phyloP scores from a whole-genome alignment of 164 flowering plant species.

The Akebia trifoliata region DNA sequence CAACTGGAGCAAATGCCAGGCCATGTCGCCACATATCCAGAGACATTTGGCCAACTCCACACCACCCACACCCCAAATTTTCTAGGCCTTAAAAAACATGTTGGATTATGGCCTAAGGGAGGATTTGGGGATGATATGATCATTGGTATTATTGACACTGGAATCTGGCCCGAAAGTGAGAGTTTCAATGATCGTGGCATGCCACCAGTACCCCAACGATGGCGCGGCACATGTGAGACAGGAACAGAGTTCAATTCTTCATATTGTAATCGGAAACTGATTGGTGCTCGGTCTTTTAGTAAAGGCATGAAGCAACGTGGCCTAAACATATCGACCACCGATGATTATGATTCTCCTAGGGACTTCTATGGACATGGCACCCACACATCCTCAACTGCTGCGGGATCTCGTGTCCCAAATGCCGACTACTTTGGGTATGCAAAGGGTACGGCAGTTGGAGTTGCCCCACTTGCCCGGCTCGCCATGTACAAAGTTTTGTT shows the following conservation, averaged over 20 bases:
- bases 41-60: constrained; percentile 5
- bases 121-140: constrained; percentile 16
- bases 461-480: constrained; percentile 8
- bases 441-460: constrained; percentile 8
- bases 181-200: constrained; percentile 13
- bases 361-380: constrained; percentile 11
- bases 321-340: neutral
- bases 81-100: constrained; percentile 6
- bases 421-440: constrained; percentile 4
- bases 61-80: constrained; percentile 18
- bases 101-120: constrained; percentile 13
- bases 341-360: constrained; percentile 16
- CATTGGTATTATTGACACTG: constrained; percentile 10
- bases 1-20: constrained; percentile 8
- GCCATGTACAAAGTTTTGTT: constrained; percentile 12
- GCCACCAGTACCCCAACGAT: constrained; percentile 6
- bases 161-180: constrained; percentile 15
- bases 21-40: constrained; percentile 14
- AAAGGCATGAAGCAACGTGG: constrained; percentile 1
- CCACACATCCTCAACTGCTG: constrained; percentile 12
- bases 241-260: constrained; percentile 17
- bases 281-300: constrained; percentile 18
- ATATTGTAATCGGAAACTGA: constrained; percentile 18
- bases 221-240: constrained; percentile 12
- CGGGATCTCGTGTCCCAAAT: neutral